Conservation (phyloP, 1,284 basidiomycete species). For the Pyrrhoderma lamaoense region DNA sequence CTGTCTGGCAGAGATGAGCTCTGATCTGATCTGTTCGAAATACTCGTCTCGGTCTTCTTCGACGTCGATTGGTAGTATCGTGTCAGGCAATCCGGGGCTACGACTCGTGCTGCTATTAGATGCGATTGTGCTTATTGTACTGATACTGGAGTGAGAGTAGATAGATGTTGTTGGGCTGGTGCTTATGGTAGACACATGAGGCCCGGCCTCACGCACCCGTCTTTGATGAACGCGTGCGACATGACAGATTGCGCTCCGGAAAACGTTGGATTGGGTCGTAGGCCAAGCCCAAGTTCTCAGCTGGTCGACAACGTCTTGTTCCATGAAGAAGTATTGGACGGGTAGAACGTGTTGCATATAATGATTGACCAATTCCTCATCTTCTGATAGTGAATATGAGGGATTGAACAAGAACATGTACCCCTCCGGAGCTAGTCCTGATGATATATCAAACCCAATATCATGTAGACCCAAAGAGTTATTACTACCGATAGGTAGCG, state of each 20-base stretch:
- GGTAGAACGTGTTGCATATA: constrained; percentile 46
- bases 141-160: too few relatives aligned
- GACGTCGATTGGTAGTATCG: too few relatives aligned
- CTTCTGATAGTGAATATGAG: neutral
- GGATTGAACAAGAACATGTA: too few relatives aligned
- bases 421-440: too few relatives aligned
- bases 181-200: constrained; percentile 7
- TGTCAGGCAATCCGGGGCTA: too few relatives aligned
- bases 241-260: constrained; percentile 49
- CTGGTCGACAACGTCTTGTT: constrained; percentile 32
- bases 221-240: constrained; percentile 46
- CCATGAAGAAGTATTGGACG: constrained; percentile 62
- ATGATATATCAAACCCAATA: too few relatives aligned
- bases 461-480: too few relatives aligned
- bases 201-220: constrained; percentile 24
- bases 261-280: constrained; percentile 29
- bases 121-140: too few relatives aligned
- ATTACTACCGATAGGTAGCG: too few relatives aligned
- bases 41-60: too few relatives aligned
- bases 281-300: constrained; percentile 41
- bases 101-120: neutral
- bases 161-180: too few relatives aligned
- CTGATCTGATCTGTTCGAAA: too few relatives aligned
- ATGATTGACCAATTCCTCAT: constrained; percentile 34
- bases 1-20: neutral